Evolutionary conservation across 257 asterid species (phyloP).

Genomic region (Lycium barbarum): DNA sequence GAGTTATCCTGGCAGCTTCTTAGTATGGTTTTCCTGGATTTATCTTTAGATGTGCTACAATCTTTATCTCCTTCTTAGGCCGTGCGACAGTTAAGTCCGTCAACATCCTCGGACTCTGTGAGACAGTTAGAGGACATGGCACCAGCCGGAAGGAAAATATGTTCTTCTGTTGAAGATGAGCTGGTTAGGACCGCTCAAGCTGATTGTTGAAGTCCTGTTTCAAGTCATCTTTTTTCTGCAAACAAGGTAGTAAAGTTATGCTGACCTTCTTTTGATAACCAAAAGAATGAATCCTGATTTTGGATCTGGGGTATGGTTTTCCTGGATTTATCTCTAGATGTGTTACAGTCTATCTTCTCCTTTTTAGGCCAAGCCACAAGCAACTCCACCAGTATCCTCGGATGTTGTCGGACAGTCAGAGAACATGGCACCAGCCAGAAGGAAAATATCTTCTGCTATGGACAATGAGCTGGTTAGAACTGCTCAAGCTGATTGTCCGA

Average conservation of each 20-base stretch:
- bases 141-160: not conserved
- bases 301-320: not conserved
- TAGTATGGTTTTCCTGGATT: no score
- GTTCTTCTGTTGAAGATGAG: not conserved
- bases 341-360: not conserved
- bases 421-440: not conserved
- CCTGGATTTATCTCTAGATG: not conserved
- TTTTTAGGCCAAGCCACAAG: not conserved
- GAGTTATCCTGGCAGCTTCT: no score
- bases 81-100: no score
- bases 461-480: slow-evolving; percentile 16
- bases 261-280: not conserved
- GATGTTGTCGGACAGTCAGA: not conserved
- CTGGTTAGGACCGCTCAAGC: not conserved
- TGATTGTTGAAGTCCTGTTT: not conserved
- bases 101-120: not conserved
- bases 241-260: not conserved
- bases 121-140: not conserved
- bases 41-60: no score
- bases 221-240: not conserved
- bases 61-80: no score
- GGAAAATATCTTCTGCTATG: not conserved
- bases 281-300: not conserved
- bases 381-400: not conserved
- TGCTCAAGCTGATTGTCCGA: not conserved